Evolutionary conservation across 768 basidiomycete genomes (phyloP).

Genomic region (Mycena latifolia): DNA sequence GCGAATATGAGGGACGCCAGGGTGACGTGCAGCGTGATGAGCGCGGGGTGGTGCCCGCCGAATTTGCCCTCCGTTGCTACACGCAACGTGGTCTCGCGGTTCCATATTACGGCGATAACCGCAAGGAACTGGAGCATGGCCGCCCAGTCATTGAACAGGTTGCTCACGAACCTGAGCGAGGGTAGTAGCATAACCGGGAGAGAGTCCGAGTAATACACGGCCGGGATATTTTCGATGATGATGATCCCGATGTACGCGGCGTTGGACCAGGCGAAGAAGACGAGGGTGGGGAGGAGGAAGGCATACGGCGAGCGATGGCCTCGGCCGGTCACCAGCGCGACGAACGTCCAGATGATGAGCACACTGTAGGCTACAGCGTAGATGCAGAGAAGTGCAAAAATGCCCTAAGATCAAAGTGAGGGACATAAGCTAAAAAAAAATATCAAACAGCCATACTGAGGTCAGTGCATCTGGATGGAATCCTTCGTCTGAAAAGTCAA

Average conservation of each 20-base stretch:
- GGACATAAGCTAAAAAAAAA: neutral
- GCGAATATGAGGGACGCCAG: conserved; percentile 30
- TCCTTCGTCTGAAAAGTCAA: neutral
- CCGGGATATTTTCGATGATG: conserved; percentile 28
- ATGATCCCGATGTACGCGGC: conserved; percentile 17
- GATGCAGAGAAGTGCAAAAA: conserved; percentile 27
- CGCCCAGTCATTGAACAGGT: conserved; percentile 26
- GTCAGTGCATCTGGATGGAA: conserved; percentile 32
- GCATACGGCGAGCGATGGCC: conserved; percentile 32
- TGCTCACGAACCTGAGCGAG: conserved; percentile 7
- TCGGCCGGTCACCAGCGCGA: conserved; percentile 16
- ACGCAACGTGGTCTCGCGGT: conserved; percentile 24
- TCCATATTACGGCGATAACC: conserved; percentile 23
- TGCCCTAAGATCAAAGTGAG: conserved; percentile 16
- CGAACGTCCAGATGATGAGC: conserved; percentile 24
- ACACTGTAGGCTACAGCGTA: conserved; percentile 21
- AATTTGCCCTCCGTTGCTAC: conserved; percentile 28
- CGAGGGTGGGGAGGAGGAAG: conserved; percentile 28
- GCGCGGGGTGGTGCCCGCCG: conserved; percentile 25
- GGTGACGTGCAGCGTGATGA: conserved; percentile 19
- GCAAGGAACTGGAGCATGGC: conserved; percentile 28
- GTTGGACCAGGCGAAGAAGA: conserved; percentile 31
- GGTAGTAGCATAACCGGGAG: conserved; percentile 19
- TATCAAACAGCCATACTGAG: neutral
- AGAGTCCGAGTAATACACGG: neutral